Evolutionary conservation across 306 rosid species (phyloP).

Genomic region (Erythrophleum fordii): DNA sequence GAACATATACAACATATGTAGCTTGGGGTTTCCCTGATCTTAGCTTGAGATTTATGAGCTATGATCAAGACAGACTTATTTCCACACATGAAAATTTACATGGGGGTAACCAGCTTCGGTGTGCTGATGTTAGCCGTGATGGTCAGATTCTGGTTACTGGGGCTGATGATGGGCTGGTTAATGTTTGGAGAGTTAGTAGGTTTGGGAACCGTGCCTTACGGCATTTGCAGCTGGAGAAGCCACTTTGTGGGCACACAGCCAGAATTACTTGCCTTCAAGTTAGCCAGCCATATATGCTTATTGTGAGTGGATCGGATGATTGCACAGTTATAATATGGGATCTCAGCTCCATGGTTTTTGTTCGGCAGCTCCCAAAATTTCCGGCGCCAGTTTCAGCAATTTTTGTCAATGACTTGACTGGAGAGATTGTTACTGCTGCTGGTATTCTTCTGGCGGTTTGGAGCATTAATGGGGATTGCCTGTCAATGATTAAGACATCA

Average conservation of each 20-base stretch:
- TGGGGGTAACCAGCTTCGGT: constrained; percentile 88
- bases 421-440: constrained; percentile 96
- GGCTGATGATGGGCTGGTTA: constrained; percentile 92
- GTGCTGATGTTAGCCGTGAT: constrained; percentile 86
- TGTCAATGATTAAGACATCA: constrained; percentile 86
- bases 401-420: constrained; percentile 90
- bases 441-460: constrained; percentile 93
- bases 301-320: constrained; percentile 97
- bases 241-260: constrained; percentile 86
- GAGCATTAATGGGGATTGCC: constrained; percentile 98
- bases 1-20: constrained; percentile 88
- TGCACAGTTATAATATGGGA: constrained; percentile 97
- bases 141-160: constrained; percentile 93
- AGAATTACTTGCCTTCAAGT: constrained; percentile 91
- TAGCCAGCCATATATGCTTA: constrained; percentile 96
- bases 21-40: constrained; percentile 98
- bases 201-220: constrained; percentile 66
- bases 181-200: constrained; percentile 87
- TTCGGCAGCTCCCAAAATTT: constrained; percentile 96
- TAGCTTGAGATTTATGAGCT: constrained; percentile 92
- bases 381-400: constrained; percentile 87
- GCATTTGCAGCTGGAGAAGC: constrained; percentile 88
- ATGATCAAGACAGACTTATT: constrained; percentile 91
- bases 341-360: constrained; percentile 88
- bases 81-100: constrained; percentile 98